Evolutionary conservation across 1,284 basidiomycete species (phyloP).

Genomic region (Neolentinus lepideus): DNA sequence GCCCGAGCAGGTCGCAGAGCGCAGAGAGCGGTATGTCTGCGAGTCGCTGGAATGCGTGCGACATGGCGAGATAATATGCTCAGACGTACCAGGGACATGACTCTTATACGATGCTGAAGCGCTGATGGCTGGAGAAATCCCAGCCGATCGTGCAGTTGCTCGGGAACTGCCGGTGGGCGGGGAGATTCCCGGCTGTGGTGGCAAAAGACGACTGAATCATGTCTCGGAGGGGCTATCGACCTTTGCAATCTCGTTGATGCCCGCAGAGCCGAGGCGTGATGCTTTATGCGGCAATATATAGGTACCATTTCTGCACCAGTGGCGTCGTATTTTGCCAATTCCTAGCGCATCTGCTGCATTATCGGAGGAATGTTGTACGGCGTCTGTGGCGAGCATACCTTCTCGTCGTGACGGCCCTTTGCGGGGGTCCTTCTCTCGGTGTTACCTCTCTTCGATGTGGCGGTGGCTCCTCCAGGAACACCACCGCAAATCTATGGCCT

Average conservation of each 20-base stretch:
- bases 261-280: background rate
- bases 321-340: background rate
- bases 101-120: background rate
- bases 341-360: background rate
- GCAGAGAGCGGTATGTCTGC: slow-evolving; percentile 29
- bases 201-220: background rate
- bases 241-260: background rate
- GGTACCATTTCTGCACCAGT: background rate
- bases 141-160: background rate
- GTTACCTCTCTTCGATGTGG: background rate
- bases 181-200: background rate
- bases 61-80: background rate
- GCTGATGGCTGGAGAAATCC: slow-evolving; percentile 1
- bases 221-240: background rate
- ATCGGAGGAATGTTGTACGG: background rate
- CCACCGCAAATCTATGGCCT: background rate
- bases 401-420: background rate
- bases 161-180: background rate
- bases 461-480: background rate
- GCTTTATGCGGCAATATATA: slow-evolving; percentile 1
- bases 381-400: background rate
- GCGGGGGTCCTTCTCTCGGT: background rate
- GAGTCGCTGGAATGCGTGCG: slow-evolving; percentile 5
- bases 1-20: slow-evolving; percentile 42
- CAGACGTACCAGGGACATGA: background rate